Percentiles rank a stretch among this genome's conserved stretches.
Conservation (phyloP, 1,139 yeast genomes). For the Suhomyces panamericanus region DNA sequence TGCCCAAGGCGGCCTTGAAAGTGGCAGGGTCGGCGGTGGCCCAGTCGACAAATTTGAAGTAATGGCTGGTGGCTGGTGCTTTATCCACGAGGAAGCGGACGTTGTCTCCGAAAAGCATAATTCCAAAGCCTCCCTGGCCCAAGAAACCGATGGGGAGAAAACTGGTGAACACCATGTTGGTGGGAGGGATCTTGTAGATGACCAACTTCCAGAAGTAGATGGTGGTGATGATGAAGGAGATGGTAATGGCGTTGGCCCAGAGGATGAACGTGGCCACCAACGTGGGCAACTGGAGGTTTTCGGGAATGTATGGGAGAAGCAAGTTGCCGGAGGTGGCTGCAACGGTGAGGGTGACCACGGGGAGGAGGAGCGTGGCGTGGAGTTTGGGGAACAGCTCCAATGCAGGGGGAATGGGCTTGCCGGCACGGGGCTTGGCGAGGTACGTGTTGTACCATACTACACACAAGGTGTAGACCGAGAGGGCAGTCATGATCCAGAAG, state of each 20-base stretch:
- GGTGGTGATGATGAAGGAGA: conserved; percentile 55
- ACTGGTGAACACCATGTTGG: conserved; percentile 46
- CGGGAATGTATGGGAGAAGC: conserved; percentile 47
- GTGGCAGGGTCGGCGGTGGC: conserved; percentile 6
- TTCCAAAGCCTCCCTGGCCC: conserved; percentile 81
- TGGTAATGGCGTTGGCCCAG: conserved; percentile 66
- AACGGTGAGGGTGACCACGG: conserved; percentile 77
- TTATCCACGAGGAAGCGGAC: conserved; percentile 18
- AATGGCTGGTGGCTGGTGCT: conserved; percentile 6
- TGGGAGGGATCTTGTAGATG: conserved; percentile 58
- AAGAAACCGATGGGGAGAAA: conserved; percentile 64
- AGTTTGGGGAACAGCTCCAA: conserved; percentile 23
- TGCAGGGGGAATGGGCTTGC: conserved; percentile 15
- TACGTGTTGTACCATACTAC: conserved; percentile 48
- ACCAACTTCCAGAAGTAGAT: conserved; percentile 61
- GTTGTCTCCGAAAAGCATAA: conserved; percentile 56
- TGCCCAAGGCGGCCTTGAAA: conserved; percentile 4
- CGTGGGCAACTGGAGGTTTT: conserved; percentile 49
- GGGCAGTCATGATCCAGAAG: conserved; percentile 66
- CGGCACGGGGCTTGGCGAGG: conserved; percentile 24
- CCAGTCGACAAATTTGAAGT: conserved; percentile 11
- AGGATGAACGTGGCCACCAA: conserved; percentile 55
- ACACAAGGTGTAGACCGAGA: conserved; percentile 60
- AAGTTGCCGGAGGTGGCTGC: conserved; percentile 65
- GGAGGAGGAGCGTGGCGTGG: conserved; percentile 56